Conservation (phyloP, 2,329 filamentous ascomycete genomes). For the Ophiostoma tasmaniense region DNA sequence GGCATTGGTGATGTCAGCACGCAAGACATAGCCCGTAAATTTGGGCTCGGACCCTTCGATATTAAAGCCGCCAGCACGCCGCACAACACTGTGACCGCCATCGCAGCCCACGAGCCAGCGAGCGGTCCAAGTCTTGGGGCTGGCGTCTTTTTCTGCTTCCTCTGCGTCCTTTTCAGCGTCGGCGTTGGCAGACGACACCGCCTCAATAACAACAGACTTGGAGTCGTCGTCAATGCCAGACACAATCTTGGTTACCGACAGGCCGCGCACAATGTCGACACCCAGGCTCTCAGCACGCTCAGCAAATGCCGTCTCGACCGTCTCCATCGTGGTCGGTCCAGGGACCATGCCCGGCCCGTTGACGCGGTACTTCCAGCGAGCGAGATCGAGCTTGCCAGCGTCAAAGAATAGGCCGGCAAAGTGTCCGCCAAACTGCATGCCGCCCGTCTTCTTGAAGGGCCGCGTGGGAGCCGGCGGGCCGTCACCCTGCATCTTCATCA, state of each 20-base stretch:
- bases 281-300: slow-evolving; percentile 25
- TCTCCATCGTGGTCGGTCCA: slow-evolving; percentile 21
- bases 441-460: not conserved
- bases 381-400: slow-evolving; percentile 24
- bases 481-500: not conserved
- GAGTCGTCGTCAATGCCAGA: not conserved
- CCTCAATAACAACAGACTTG: not conserved
- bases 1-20: slow-evolving; percentile 28
- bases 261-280: slow-evolving; percentile 25
- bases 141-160: not conserved
- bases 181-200: not conserved
- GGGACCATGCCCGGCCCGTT: slow-evolving; percentile 25
- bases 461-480: not conserved
- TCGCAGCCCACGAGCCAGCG: slow-evolving; percentile 37
- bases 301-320: slow-evolving; percentile 21
- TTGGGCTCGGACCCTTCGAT: slow-evolving; percentile 31
- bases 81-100: slow-evolving; percentile 33
- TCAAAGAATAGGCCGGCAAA: slow-evolving; percentile 28
- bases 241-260: not conserved
- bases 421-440: slow-evolving; percentile 26
- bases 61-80: slow-evolving; percentile 30
- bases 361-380: slow-evolving; percentile 27
- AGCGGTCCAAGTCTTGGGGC: slow-evolving; percentile 19
- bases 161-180: too few relatives aligned
- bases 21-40: slow-evolving; percentile 29